These are phyloP conservation scores for Didymella lethalis DNA, from an alignment of 2,329 filamentous ascomycete species.

Conservation along the genomic window DNA sequence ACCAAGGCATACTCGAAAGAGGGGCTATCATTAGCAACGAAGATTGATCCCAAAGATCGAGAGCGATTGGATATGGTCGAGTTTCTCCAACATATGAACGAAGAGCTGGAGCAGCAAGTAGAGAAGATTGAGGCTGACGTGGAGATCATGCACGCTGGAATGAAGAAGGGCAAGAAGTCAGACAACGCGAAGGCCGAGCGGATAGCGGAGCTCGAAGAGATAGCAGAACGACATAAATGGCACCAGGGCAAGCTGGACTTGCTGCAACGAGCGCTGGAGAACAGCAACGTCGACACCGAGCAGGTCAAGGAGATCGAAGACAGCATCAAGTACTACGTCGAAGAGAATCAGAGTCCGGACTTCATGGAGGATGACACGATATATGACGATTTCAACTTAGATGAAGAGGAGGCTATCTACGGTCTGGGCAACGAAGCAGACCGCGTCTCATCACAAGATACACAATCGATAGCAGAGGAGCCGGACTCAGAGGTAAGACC, in stretches of 20 bases:
- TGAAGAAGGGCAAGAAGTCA: slow-evolving; percentile 93
- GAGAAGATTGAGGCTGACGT: slow-evolving; percentile 90
- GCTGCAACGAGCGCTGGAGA: slow-evolving; percentile 87
- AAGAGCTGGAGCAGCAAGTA: slow-evolving; percentile 92
- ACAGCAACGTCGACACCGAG: slow-evolving; percentile 86
- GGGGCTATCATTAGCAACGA: slow-evolving; percentile 87
- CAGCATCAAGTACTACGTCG: slow-evolving; percentile 92
- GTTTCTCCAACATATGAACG: slow-evolving; percentile 85
- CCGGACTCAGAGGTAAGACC: slow-evolving; percentile 65
- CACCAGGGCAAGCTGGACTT: slow-evolving; percentile 93
- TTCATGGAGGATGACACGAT: slow-evolving; percentile 94
- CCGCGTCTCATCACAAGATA: slow-evolving; percentile 91
- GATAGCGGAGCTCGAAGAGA: slow-evolving; percentile 82
- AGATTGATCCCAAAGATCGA: slow-evolving; percentile 96
- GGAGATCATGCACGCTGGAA: slow-evolving; percentile 82
- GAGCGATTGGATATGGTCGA: slow-evolving; percentile 89
- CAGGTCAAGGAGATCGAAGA: slow-evolving; percentile 90
- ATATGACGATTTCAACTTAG: slow-evolving; percentile 92
- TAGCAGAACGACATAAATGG: slow-evolving; percentile 95
- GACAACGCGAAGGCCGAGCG: slow-evolving; percentile 83
- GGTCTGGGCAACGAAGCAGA: slow-evolving; percentile 84
- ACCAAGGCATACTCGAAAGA: slow-evolving; percentile 99
- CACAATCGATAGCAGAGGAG: slow-evolving; percentile 91
- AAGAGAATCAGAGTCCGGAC: slow-evolving; percentile 85
- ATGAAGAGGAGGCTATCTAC: slow-evolving; percentile 89